Evolutionary conservation across 1,284 basidiomycete species (phyloP), one percentile per base, ranked within the genome.

Genomic region (Rhodotorula sp.): DNA sequence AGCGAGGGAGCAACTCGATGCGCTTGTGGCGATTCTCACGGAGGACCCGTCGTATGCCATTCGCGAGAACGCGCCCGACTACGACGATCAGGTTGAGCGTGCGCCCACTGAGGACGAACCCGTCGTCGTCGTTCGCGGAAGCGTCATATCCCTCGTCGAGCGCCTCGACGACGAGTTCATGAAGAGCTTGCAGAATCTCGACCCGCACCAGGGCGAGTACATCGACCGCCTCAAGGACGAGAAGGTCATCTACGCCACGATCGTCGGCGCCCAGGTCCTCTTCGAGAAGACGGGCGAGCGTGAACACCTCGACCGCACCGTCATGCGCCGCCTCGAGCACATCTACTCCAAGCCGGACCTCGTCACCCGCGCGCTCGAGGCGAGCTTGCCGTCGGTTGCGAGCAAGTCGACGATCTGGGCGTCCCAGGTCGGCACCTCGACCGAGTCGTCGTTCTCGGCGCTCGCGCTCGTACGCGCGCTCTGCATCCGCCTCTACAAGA

Each of bases 121-220:
- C 15, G 77, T 89, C 59, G 89, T 94, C 64, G 85, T 87, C 65
- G 88, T 97, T 69, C 88, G 93, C 64, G 94, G 94, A 55, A 94
- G 90, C 79, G 87, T 97, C 79, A 93, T 95, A 81, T 92, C 90
- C 79, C 92, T 97, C 77, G 86, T 99, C 60, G 96, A 99, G 81
- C 89, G 95, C 68, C 83, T 99, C 62, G 96, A 99, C 80, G 96
- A 99, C 78, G 96, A 99, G 82, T 99, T 99, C 81, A 98, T 93
- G 62, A 92, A 92, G 81, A 95, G 92, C 78, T 83, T 99, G 62
- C 96, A 99, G 85, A 93, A 98, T 80, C 94, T 97, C 75, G 96
- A 99, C 79, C 95, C 96, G 22, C 96, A 99, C 80, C 93, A 96
- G 8, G 92, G 92, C 60, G 96, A 99, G 81, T 99, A 99, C 80